Conservation (phyloP, 768 basidiomycete genomes). For the Rhizopogon roseolus region DNA sequence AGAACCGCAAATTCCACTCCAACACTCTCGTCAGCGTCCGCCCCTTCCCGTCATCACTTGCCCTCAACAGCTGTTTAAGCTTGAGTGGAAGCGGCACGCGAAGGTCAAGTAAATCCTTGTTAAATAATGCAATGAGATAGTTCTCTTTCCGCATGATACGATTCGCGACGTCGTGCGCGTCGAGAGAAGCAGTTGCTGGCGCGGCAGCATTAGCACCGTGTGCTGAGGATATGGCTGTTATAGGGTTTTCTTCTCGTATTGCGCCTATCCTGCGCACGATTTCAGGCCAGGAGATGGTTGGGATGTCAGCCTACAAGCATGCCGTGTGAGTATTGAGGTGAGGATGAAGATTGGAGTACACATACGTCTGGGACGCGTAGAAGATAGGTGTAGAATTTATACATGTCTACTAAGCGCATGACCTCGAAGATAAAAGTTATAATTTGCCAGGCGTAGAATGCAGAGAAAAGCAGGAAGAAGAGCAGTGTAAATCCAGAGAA, state of each 20-base stretch:
- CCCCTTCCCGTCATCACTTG: constrained; percentile 56
- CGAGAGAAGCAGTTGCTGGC: constrained; percentile 78
- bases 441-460: constrained; percentile 88
- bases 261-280: constrained; percentile 86
- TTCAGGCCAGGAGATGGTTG: constrained; percentile 96
- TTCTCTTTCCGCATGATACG: constrained; percentile 98
- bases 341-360: background rate
- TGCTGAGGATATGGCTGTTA: constrained; percentile 78
- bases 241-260: constrained; percentile 90
- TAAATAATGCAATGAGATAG: constrained; percentile 96
- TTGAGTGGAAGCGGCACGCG: constrained; percentile 69
- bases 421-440: constrained; percentile 72
- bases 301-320: constrained; percentile 80
- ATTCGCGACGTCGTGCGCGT: constrained; percentile 97
- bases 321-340: constrained; percentile 2
- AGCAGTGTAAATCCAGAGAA: constrained; percentile 81
- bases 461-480: constrained; percentile 81
- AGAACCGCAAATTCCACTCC: constrained; percentile 97
- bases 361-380: constrained; percentile 91
- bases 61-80: constrained; percentile 47
- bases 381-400: constrained; percentile 91
- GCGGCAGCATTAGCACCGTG: constrained; percentile 46
- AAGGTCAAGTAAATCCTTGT: constrained; percentile 91
- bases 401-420: constrained; percentile 85
- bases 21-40: constrained; percentile 82